phyloP scores from a whole-genome alignment of 1,139 yeast genomes.

The Sugiyamaella xylanicola region DNA sequence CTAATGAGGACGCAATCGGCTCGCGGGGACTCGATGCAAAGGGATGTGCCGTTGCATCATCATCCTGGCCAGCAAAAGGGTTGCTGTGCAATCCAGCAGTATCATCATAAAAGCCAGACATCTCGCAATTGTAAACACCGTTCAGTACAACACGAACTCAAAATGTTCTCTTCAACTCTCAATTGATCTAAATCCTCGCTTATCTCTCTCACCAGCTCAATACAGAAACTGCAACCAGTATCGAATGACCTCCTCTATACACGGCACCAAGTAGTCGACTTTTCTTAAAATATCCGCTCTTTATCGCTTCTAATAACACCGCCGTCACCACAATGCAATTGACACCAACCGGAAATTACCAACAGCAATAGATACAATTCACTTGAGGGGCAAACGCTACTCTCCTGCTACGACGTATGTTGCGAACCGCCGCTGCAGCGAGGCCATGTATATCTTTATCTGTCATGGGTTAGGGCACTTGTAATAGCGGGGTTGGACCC shows the following conservation, averaged over 20 bases:
- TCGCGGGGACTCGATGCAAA: constrained; percentile 1
- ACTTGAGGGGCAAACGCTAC: background rate
- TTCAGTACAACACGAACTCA: too few species aligned
- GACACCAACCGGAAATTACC: too few species aligned
- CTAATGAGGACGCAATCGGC: background rate
- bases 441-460: background rate
- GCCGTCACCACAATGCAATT: background rate
- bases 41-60: constrained; percentile 13
- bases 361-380: background rate
- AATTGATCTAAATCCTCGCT: too few species aligned
- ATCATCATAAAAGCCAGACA: constrained; percentile 20
- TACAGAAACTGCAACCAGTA: background rate
- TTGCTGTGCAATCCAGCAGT: constrained; percentile 20
- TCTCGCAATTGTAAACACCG: background rate
- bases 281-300: background rate
- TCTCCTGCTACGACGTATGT: background rate
- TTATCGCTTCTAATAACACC: background rate
- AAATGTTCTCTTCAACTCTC: too few species aligned
- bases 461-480: background rate
- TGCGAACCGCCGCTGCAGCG: background rate
- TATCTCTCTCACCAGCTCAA: background rate
- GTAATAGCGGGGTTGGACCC: background rate
- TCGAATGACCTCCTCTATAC: background rate
- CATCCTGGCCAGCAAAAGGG: constrained; percentile 20
- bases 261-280: background rate